Evolutionary conservation across 306 rosid species (phyloP), one percentile per base, ranked within the genome.

Genomic region (Leucaena leucocephala): DNA sequence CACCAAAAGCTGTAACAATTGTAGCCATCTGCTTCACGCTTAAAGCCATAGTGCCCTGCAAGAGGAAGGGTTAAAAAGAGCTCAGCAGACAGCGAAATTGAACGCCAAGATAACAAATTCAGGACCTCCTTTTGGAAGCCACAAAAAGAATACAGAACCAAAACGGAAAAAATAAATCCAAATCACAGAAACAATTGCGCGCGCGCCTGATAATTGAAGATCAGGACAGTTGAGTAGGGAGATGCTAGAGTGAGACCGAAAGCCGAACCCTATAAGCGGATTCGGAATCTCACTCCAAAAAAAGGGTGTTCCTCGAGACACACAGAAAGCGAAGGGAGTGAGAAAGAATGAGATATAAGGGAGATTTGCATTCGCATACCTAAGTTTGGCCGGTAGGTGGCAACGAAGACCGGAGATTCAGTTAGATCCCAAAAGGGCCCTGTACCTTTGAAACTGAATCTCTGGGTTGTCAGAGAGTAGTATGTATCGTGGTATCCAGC

Each of bases 11-110:
- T 0, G 76, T 3, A 5, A 82, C 70, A 36, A 75, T 55, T 1
- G 17, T 11, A 38, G 83, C 42, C 88, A 85, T 85, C 14, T 81
- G 85, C 65, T 85, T 85, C 40, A 48, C 35, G 27, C 81, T 69
- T 46, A 55, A 70, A 7, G 63, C 83, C 88, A 85, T 85, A 2
- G 40, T 35, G 22, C 66, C 72, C 81, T 85, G 55, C 76, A 76
- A 36, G 48, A 34, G 0, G 33, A 36, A 61, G 2, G 42, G 52
- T 15, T 15, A 5, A 0, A 33, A 33, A 71, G 46, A 40, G 19
- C 36, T 75, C 17, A 80, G 68, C 21, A 5, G 22, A 5, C 15
- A 64, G 38, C 10, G 1, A 17, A 70, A 48, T 13, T 68, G 45
- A 49, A 33, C 3, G 15, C 21, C 16, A 15, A 22, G 12, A 45